A percentile compares a stretch with the other conserved stretches of the same genome.
These are phyloP conservation scores for Sclerotinia sclerotiorum DNA, from an alignment of 2,329 filamentous ascomycete species.

Conservation along the genomic window DNA sequence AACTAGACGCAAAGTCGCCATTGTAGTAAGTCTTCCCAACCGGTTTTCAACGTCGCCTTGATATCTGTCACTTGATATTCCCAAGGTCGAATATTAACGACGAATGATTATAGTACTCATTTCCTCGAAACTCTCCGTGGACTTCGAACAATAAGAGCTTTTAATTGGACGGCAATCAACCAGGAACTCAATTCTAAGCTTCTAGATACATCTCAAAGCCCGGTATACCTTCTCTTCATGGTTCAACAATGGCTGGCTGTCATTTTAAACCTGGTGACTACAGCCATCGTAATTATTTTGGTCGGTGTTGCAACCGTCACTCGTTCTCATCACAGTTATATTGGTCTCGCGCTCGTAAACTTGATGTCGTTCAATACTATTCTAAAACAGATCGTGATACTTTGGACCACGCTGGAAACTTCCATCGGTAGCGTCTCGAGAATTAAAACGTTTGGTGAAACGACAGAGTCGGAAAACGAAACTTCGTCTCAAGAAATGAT, in stretches of 20 bases:
- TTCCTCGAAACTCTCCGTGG: constrained; percentile 47
- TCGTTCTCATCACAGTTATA: constrained; percentile 38
- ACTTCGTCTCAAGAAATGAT: neutral
- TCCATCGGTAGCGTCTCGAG: neutral
- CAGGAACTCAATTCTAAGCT: neutral
- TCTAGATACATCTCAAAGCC: constrained; percentile 30
- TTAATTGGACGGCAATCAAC: constrained; percentile 38
- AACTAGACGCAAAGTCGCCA: constrained; percentile 46
- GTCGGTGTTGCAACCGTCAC: constrained; percentile 28
- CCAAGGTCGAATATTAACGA: neutral
- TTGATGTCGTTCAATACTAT: neutral
- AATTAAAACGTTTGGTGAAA: neutral
- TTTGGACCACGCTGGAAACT: neutral
- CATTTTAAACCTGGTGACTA: constrained; percentile 34
- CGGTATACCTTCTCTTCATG: constrained; percentile 56
- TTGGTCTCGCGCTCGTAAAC: constrained; percentile 42
- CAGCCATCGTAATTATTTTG: constrained; percentile 26
- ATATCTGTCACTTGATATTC: too few relatives aligned
- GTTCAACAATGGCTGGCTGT: constrained; percentile 58
- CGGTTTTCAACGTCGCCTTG: too few relatives aligned
- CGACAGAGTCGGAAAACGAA: neutral
- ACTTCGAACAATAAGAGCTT: constrained; percentile 46
- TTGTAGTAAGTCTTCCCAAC: constrained; percentile 40
- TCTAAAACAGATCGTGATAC: neutral
- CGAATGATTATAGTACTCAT: constrained; percentile 34